phyloP scores from a whole-genome alignment of 352 stramenopile genomes.

The Pythium volutum region DNA sequence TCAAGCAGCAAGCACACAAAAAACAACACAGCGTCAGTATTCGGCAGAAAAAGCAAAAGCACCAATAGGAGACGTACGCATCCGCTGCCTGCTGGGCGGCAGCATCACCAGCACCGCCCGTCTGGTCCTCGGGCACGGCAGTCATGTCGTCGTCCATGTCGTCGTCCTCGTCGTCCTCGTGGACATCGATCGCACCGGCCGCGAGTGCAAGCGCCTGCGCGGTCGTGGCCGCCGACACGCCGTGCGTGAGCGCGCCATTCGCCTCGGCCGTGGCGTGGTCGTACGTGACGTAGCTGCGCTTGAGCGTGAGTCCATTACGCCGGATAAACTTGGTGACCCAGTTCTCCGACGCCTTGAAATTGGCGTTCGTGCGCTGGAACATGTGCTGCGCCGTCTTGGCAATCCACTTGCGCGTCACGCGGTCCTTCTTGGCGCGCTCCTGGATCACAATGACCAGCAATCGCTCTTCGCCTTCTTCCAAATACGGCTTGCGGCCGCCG shows the following conservation, averaged over 20 bases:
- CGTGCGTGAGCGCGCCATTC: neutral
- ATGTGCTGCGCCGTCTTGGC: slow-evolving; percentile 82
- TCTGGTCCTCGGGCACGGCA: slow-evolving; percentile 4
- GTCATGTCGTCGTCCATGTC: slow-evolving; percentile 17
- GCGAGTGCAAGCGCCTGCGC: slow-evolving; percentile 11
- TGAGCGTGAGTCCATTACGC: slow-evolving; percentile 70
- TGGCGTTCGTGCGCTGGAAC: slow-evolving; percentile 70
- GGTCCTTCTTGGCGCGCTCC: slow-evolving; percentile 73
- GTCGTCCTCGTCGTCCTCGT: slow-evolving; percentile 26
- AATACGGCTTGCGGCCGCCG: slow-evolving; percentile 64
- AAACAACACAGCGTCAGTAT: neutral
- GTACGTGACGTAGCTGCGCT: slow-evolving; percentile 75
- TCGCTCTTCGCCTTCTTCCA: slow-evolving; percentile 69
- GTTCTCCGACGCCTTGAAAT: slow-evolving; percentile 78
- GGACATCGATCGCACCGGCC: slow-evolving; percentile 18
- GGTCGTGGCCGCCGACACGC: neutral
- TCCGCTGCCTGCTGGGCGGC: neutral
- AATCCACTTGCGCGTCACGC: slow-evolving; percentile 81
- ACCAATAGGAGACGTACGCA: slow-evolving; percentile 11
- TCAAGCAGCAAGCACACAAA: neutral
- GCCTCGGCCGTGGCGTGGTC: slow-evolving; percentile 28
- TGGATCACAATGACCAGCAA: slow-evolving; percentile 73
- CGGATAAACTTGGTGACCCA: slow-evolving; percentile 85
- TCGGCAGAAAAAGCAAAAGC: no score
- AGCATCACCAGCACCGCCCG: neutral